Conservation (phyloP, 2,329 filamentous ascomycete species). For the Cadophora luteo-olivacea region DNA sequence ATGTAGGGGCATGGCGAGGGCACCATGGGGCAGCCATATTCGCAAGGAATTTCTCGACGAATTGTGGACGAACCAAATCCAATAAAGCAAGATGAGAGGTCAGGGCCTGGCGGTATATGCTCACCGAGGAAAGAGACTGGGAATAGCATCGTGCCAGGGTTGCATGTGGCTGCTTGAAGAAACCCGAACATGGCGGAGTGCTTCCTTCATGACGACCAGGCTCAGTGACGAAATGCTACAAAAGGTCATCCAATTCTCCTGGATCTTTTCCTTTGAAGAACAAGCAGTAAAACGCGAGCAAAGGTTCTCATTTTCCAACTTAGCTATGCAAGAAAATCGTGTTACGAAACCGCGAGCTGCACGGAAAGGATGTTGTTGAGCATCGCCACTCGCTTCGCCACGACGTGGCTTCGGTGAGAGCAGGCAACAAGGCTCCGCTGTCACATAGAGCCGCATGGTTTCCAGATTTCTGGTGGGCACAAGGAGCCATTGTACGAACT, state of each 20-base stretch:
- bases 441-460: not conserved
- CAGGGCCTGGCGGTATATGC: not conserved
- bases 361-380: not conserved
- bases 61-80: not conserved
- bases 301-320: not conserved
- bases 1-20: not conserved
- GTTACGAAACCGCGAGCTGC: not conserved
- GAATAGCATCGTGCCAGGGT: not conserved
- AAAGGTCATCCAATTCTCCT: not conserved
- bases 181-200: not conserved
- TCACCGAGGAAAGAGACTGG: not conserved
- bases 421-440: slow-evolving; percentile 11
- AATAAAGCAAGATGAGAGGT: not conserved
- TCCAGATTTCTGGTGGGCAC: not conserved
- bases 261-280: not conserved
- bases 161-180: not conserved
- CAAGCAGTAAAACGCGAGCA: not conserved
- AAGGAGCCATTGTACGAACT: not conserved
- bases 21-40: not conserved
- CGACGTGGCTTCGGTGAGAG: slow-evolving; percentile 14
- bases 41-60: not conserved
- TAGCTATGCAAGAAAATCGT: not conserved
- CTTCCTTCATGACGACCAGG: not conserved
- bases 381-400: slow-evolving; percentile 5
- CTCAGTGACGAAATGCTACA: not conserved